These are phyloP conservation scores for Coemansia reversa DNA, from an alignment of 192 early-diverging fungal genomes.

Conservation along the genomic window DNA sequence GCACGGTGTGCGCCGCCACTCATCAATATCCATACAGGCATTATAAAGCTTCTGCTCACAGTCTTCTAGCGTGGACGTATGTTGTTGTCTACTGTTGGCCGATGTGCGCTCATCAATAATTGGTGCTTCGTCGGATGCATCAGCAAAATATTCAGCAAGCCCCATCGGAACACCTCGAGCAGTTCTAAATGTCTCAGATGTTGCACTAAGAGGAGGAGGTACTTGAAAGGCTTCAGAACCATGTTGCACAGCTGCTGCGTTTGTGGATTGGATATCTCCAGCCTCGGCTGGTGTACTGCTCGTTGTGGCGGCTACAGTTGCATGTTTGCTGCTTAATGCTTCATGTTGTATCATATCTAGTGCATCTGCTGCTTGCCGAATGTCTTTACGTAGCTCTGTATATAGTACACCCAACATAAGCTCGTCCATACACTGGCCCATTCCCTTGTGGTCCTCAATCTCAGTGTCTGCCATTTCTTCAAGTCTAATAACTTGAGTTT, in stretches of 20 bases:
- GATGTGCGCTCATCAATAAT: background rate
- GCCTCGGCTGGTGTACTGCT: background rate
- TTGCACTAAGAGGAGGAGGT: slow-evolving; percentile 17
- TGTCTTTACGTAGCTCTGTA: slow-evolving; percentile 40
- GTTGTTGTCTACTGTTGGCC: slow-evolving; percentile 2
- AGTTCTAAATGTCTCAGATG: slow-evolving; percentile 32
- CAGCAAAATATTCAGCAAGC: slow-evolving; percentile 4
- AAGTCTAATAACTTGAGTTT: slow-evolving; percentile 35
- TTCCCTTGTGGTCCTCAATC: slow-evolving; percentile 17
- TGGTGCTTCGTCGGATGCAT: background rate
- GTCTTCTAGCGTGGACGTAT: background rate
- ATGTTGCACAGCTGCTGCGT: background rate
- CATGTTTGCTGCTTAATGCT: slow-evolving; percentile 19
- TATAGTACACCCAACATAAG: slow-evolving; percentile 40
- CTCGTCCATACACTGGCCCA: slow-evolving; percentile 34
- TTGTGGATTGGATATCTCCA: background rate
- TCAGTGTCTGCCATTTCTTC: slow-evolving; percentile 42
- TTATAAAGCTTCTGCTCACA: slow-evolving; percentile 22
- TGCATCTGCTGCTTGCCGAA: slow-evolving; percentile 27
- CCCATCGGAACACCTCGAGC: slow-evolving; percentile 24
- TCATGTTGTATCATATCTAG: slow-evolving; percentile 28
- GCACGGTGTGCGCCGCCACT: slow-evolving; percentile 42
- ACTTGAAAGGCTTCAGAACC: slow-evolving; percentile 4
- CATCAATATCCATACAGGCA: slow-evolving; percentile 41
- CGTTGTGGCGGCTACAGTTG: slow-evolving; percentile 2